Conservation (phyloP, 208 protist genomes). For the Leishmania turanica region DNA sequence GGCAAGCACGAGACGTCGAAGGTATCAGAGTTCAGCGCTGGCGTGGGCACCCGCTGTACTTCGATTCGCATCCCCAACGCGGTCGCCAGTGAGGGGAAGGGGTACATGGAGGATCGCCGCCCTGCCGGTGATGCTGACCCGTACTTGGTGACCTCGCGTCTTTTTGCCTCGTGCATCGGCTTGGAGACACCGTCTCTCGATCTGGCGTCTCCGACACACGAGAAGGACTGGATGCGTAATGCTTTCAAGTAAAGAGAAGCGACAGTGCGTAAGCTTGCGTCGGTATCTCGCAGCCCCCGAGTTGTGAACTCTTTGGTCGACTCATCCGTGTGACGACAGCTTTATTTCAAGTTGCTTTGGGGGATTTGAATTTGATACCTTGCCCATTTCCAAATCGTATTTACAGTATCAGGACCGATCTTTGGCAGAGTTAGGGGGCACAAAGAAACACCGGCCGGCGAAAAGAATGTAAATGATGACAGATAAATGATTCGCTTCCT, state of each 20-base stretch:
- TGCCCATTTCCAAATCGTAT: slow-evolving; percentile 1
- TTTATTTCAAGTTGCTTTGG: slow-evolving; percentile 3
- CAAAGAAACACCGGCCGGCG: not conserved
- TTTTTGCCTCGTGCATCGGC: slow-evolving; percentile 84
- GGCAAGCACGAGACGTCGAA: slow-evolving; percentile 90
- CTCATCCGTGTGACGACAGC: not conserved
- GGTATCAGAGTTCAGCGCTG: slow-evolving; percentile 66
- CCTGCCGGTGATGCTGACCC: slow-evolving; percentile 97
- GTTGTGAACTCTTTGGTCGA: not conserved
- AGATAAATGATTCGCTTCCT: not conserved
- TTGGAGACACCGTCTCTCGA: slow-evolving; percentile 66
- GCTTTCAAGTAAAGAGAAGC: slow-evolving; percentile 38
- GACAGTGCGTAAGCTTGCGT: slow-evolving; percentile 1
- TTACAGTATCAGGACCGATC: not conserved
- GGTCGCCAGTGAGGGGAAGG: slow-evolving; percentile 86
- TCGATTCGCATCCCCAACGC: slow-evolving; percentile 97
- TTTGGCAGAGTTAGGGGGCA: not conserved
- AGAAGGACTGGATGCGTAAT: slow-evolving; percentile 73
- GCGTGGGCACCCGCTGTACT: slow-evolving; percentile 90
- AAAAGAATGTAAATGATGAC: not conserved
- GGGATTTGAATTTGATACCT: not conserved
- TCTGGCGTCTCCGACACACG: slow-evolving; percentile 48
- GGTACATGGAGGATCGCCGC: slow-evolving; percentile 98
- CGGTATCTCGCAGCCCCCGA: not conserved
- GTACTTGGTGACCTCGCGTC: slow-evolving; percentile 95